Conservation (phyloP, 2,329 filamentous ascomycete species). For the Diaporthe destruens region DNA sequence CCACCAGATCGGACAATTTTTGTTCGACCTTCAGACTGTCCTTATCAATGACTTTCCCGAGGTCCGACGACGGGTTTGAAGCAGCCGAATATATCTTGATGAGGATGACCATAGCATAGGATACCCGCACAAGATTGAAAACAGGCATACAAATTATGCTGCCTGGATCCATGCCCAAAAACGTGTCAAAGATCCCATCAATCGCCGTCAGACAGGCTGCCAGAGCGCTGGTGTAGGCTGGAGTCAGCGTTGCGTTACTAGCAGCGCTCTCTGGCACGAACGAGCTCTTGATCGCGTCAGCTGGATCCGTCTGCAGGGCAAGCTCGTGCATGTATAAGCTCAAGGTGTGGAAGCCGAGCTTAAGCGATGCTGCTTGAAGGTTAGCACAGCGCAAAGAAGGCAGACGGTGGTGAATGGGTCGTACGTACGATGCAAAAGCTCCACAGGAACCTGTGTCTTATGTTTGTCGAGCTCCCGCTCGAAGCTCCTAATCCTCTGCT, state of each 20-base stretch:
- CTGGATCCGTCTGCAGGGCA: conserved; percentile 74
- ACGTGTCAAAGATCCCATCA: conserved; percentile 74
- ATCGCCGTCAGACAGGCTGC: conserved; percentile 76
- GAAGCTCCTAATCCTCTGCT: conserved; percentile 74
- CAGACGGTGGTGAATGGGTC: neutral
- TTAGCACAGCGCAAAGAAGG: conserved; percentile 37
- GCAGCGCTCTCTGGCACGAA: conserved; percentile 61
- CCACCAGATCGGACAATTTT: conserved; percentile 78
- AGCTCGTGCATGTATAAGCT: conserved; percentile 83
- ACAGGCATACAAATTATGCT: conserved; percentile 75
- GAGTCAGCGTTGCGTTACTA: conserved; percentile 56
- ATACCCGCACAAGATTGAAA: conserved; percentile 78
- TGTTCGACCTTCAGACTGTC: conserved; percentile 74
- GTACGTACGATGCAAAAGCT: conserved; percentile 69
- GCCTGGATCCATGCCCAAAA: conserved; percentile 70
- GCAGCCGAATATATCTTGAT: conserved; percentile 81
- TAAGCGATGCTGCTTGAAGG: conserved; percentile 66
- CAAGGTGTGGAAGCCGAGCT: conserved; percentile 73
- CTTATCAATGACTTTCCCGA: conserved; percentile 77
- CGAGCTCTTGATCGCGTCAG: conserved; percentile 63
- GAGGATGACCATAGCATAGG: conserved; percentile 78
- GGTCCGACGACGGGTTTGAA: conserved; percentile 71
- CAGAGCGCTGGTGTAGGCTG: conserved; percentile 75
- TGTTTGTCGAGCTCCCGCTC: conserved; percentile 75
- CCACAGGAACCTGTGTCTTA: conserved; percentile 63